phyloP scores from a whole-genome alignment of 2,329 filamentous ascomycete genomes.

The Fusarium sp. region DNA sequence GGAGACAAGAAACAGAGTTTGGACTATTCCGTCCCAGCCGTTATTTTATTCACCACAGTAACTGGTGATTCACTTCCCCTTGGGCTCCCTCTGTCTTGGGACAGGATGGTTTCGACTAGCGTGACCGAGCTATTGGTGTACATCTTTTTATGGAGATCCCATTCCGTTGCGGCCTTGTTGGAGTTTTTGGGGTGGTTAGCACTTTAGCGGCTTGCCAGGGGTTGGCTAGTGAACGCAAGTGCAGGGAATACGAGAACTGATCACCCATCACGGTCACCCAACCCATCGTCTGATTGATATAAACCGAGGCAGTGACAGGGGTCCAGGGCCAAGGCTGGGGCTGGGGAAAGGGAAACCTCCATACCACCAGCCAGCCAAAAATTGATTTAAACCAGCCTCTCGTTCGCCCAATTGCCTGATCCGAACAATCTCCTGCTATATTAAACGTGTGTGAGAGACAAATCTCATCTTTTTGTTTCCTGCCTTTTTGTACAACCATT shows the following conservation, averaged over 20 bases:
- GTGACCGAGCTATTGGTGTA: conserved; percentile 14
- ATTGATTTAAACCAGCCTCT: conserved; percentile 31
- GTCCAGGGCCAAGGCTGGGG: conserved; percentile 12
- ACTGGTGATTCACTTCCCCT: conserved; percentile 9
- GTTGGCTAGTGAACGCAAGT: conserved; percentile 36
- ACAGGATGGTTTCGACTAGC: not conserved
- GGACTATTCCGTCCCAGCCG: not conserved
- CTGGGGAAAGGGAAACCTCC: not conserved
- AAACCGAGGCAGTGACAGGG: conserved; percentile 36
- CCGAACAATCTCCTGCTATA: not conserved
- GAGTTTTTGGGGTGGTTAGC: not conserved
- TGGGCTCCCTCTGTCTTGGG: not conserved
- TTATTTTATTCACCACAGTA: not conserved
- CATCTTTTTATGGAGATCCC: conserved; percentile 10
- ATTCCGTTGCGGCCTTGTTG: conserved; percentile 1
- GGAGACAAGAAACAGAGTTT: too few relatives aligned
- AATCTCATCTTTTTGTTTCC: not conserved
- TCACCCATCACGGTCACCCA: conserved; percentile 12
- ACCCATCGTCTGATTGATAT: conserved; percentile 33
- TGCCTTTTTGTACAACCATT: not conserved
- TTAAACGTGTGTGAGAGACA: conserved; percentile 28
- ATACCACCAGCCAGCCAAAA: not conserved
- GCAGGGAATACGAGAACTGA: conserved; percentile 27
- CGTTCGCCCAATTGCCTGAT: conserved; percentile 4
- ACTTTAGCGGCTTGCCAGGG: conserved; percentile 21